These are phyloP conservation scores for Vitis hybrid DNA, from an alignment of 177 flowering plant species.

Conservation along the genomic window DNA sequence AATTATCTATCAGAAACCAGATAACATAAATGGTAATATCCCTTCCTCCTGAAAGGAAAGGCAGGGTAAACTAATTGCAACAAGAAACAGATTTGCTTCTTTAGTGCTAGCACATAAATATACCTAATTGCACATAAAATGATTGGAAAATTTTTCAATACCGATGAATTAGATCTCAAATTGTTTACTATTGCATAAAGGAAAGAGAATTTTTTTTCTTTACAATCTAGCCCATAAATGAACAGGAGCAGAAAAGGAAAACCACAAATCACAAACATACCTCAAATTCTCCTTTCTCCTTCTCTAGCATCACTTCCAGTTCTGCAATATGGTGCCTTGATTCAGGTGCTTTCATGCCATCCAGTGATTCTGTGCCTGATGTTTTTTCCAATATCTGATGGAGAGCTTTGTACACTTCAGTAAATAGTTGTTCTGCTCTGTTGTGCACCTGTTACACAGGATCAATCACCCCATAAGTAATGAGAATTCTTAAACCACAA, in stretches of 20 bases:
- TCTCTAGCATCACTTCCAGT: constrained; percentile 55
- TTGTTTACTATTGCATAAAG: too few species aligned
- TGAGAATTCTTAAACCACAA: background rate
- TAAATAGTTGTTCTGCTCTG: constrained; percentile 51
- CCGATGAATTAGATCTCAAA: too few species aligned
- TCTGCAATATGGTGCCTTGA: constrained; percentile 40
- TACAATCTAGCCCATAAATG: too few species aligned
- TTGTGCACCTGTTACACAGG: constrained; percentile 46
- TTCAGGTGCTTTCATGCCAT: constrained; percentile 32
- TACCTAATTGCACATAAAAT: too few species aligned
- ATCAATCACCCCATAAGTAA: background rate
- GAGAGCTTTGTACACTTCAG: constrained; percentile 60
- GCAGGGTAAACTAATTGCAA: too few species aligned
- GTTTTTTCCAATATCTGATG: constrained; percentile 44
- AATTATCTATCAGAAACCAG: constrained; percentile 2
- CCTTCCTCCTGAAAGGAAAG: too few species aligned
- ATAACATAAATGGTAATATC: background rate
- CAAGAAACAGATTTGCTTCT: too few species aligned
- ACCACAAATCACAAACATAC: constrained; percentile 27
- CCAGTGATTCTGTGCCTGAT: constrained; percentile 19
- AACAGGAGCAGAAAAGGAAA: background rate
- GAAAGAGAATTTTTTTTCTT: too few species aligned
- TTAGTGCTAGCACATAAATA: too few species aligned
- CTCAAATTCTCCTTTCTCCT: constrained; percentile 71
- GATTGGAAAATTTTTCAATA: too few species aligned